These are phyloP conservation scores for Cercospora zeae-maydis DNA, from an alignment of 2,329 filamentous ascomycete species.

Conservation along the genomic window DNA sequence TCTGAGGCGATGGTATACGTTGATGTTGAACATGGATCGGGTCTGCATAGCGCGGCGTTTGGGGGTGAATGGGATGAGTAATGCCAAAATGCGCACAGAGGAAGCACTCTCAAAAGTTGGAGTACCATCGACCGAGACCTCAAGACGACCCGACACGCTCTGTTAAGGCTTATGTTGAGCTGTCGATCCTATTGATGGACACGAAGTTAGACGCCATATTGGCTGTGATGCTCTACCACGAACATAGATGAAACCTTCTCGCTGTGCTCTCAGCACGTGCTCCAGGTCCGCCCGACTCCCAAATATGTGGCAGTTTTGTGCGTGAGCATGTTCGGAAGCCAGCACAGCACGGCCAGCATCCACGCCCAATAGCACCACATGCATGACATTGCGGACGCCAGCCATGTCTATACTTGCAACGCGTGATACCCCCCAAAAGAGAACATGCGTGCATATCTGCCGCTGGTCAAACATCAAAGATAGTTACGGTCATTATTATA, in stretches of 20 bases:
- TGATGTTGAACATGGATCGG: conserved; percentile 4
- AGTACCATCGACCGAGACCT: not conserved
- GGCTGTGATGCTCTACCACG: not conserved
- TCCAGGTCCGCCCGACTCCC: not conserved
- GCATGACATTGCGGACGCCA: not conserved
- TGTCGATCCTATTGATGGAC: not conserved
- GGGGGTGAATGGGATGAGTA: conserved; percentile 4
- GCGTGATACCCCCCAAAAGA: not conserved
- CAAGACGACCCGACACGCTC: not conserved
- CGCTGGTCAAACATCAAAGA: conserved; percentile 15
- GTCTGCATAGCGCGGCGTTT: conserved; percentile 28
- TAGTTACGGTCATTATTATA: conserved; percentile 17
- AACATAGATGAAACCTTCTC: not conserved
- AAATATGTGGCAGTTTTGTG: not conserved
- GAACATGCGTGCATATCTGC: not conserved
- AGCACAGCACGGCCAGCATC: not conserved
- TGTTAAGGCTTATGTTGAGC: not conserved
- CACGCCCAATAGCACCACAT: not conserved
- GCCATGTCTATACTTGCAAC: not conserved
- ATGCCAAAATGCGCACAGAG: not conserved
- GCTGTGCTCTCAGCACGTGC: not conserved
- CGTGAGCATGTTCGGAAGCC: not conserved
- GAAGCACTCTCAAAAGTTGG: conserved; percentile 1
- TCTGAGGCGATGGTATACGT: conserved; percentile 14
- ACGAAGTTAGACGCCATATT: not conserved